Conservation (phyloP, 371 early-diverging fungal species). For the Mucor racemosus region DNA sequence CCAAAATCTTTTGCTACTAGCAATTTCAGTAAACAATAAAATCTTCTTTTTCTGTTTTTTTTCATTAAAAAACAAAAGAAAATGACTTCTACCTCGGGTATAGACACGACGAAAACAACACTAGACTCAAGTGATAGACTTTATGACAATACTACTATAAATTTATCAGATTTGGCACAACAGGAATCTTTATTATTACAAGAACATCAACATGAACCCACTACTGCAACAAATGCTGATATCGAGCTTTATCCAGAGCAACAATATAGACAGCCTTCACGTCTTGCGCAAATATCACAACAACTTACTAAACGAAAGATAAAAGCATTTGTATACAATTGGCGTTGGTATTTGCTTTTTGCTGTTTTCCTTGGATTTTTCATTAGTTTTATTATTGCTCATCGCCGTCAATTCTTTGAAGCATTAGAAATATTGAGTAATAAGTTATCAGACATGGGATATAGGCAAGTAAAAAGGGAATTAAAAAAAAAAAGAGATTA, state of each 20-base stretch:
- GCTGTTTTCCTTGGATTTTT: background rate
- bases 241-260: conserved; percentile 1
- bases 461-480: conserved; percentile 19
- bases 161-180: background rate
- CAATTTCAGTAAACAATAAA: background rate
- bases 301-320: conserved; percentile 11
- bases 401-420: conserved; percentile 38
- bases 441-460: conserved; percentile 39
- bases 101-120: background rate
- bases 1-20: background rate
- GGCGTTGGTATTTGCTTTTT: conserved; percentile 13
- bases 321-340: conserved; percentile 12
- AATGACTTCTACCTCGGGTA: background rate
- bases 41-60: background rate
- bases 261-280: conserved; percentile 8
- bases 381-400: conserved; percentile 29
- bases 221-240: background rate
- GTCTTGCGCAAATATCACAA: background rate
- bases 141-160: background rate
- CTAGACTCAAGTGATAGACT: background rate
- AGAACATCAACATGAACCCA: background rate
- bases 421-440: conserved; percentile 42
- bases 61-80: background rate
- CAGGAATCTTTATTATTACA: background rate
- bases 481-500: no score